Base-by-base conservation (phyloP, 139 green algal genomes). In the Picochlorum sp. region DNA sequence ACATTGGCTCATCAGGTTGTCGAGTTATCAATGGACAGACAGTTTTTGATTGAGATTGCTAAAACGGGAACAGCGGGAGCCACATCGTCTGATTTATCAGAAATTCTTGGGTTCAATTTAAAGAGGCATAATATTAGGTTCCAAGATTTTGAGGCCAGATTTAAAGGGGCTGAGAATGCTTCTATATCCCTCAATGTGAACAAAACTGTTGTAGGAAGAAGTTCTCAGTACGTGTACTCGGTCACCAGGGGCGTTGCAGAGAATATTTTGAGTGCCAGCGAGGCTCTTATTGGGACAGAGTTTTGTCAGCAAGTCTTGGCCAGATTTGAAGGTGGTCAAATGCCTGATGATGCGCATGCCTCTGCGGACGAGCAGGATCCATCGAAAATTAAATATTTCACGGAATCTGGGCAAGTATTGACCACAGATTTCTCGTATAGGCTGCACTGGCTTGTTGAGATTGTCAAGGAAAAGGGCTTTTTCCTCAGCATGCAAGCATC, bases 21-120 rank as follows among this genome's bases (percentile, higher is more conserved):
- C 15, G 71, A 77, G 57, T 15, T 65, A 18, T 65, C 49, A 11
- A 10, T 77, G 2, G 71, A 77, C 58, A 41, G 47, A 20, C 16
- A 54, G 11, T 21, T 54, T 20, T 26, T 26, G 47, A 54, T 21
- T 26, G 47, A 54, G 11, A 54, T 54, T 54, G 47, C 47, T 21
- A 54, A 54, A 54, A 54, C 8, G n/a, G n/a, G 47, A 54, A 54
- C 16, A 54, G 47, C 3, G 2, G 34, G 34, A 41, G 34, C 34
- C 0, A 41, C 34, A 41, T 41, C 34, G 34, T 41, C 34, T 41
- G 34, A 41, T 41, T 41, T 41, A 11, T 41, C 34, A 41, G 34
- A 41, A 41, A 41, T 41, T 41, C 34, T 41, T 41, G 34, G 34
- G 8, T 41, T 41, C 8, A 41, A 41, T 14, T 11, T 41, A 13